Percentiles rank a stretch among this genome's conserved stretches.
phyloP scores from a whole-genome alignment of 2,329 filamentous ascomycete species.

The Neophaeococcomyces aloes region DNA sequence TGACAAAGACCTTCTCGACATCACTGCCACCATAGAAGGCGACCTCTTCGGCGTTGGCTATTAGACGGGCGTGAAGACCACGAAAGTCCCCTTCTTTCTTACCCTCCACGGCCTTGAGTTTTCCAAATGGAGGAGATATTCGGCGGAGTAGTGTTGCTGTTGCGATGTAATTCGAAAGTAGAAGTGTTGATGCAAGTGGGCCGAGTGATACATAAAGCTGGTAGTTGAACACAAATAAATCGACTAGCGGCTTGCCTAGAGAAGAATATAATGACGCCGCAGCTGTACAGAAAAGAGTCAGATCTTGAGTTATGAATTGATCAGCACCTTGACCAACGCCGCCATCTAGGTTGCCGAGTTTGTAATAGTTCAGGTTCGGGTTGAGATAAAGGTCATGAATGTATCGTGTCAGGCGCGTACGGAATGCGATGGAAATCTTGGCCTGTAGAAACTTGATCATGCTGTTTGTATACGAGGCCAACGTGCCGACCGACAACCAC shows the following conservation, averaged over 20 bases:
- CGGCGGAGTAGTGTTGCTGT: conserved; percentile 82
- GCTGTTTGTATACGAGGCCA: conserved; percentile 94
- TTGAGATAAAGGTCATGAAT: conserved; percentile 96
- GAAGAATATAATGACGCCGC: conserved; percentile 92
- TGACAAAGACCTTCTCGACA: conserved; percentile 86
- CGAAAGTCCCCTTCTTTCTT: conserved; percentile 92
- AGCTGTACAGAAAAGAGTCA: conserved; percentile 88
- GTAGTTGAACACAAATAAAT: conserved; percentile 95
- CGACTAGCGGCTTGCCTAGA: conserved; percentile 94
- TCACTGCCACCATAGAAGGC: conserved; percentile 95
- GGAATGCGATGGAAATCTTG: conserved; percentile 96
- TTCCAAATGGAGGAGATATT: conserved; percentile 89
- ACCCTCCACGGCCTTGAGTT: conserved; percentile 90
- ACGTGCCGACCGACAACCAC: conserved; percentile 87
- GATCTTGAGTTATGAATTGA: conserved; percentile 94
- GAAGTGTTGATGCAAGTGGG: conserved; percentile 71
- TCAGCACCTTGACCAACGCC: conserved; percentile 86
- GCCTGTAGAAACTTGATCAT: conserved; percentile 98
- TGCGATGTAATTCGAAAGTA: conserved; percentile 86
- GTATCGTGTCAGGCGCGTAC: conserved; percentile 85
- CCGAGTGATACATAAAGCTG: conserved; percentile 88
- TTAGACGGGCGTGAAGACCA: conserved; percentile 77
- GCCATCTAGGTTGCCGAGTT: conserved; percentile 82
- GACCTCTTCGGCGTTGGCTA: conserved; percentile 94
- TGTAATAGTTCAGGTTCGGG: conserved; percentile 92